Evolutionary conservation across 495 filamentous ascomycete genomes (phyloP), one percentile per base, ranked within the genome.

Genomic region (Xylaria curta): DNA sequence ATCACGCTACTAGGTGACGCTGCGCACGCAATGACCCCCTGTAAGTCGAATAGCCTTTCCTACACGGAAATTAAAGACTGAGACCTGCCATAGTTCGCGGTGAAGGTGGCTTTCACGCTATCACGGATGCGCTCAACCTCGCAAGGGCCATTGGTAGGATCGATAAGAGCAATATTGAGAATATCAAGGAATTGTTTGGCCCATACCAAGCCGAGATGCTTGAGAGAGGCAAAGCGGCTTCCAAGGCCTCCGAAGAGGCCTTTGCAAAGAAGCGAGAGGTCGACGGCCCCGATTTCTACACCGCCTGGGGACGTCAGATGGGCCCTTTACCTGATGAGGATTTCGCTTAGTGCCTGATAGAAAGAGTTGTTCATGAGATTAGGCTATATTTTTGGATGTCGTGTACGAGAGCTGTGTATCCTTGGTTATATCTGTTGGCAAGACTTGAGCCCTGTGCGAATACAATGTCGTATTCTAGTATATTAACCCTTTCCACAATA

Each of bases 21-120:
- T 2, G 86, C 85, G 15, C 87, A 90, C 74, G 81, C 87, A 36
- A 89, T 90, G 85, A 85, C 81, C 4, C 87, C 87, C 77, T 87
- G 85, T 87, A 80, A 68, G 84, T 28, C 58, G 9, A 51, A 5
- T 9, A 53, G n/a, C 24, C 3, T 17, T 19, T 4, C 19, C 19
- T 1, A 24, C 4, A 24, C 9, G 19, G 2, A 17, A 40, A 17
- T 9, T 3, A 13, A 40, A 38, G 21, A 9, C 63, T 66, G 0
- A 66, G 33, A 28, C 1, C 10, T 13, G 13, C 15, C 38, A 54
- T 15, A 77, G 73, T 77, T 47, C 73, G 75, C 42, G 73, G 75
- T 0, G 73, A 73, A 68, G 75, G 75, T 31, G 73, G 68, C 4
- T 75, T 73, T 36, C 73, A 77, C 49, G 75, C 75, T 7, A 67